Base-by-base conservation (phyloP, 2,329 filamentous ascomycete species). In the Ophiognomonia clavigignenti-juglandacearum region DNA sequence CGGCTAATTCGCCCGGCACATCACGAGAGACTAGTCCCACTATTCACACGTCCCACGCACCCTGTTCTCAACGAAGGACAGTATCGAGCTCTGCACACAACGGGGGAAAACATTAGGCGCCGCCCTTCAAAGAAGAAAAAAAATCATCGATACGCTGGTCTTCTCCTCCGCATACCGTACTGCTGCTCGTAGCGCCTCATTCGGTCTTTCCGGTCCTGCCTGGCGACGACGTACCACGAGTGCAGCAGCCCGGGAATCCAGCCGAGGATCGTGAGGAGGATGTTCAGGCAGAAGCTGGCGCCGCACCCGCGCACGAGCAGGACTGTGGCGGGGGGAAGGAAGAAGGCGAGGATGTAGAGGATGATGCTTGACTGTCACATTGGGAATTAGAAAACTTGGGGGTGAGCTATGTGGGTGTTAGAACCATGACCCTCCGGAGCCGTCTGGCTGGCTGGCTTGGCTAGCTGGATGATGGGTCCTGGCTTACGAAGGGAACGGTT, bases 171-270 rank as follows among this genome's bases (percentile, higher is more conserved):
- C 45, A 47, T 37, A 22, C 31, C 38, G n/a, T 47, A 42, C 2
- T 31, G 9, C 14, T 40, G 3, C 32, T 47, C 29, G 29, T 47
- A 47, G 16, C 31, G 20, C 22, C 38, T 31, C 45, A 24, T 41
- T 14, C 38, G 26, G 20, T 47, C 37, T 3, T 24, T 37, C 10
- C 45, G 32, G 24, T 47, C 45, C 18, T 47, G 38, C 31, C 45
- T 47, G 4, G 38, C 45, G 8, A 47, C 32, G 2, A 41, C 38
- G 23, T 36, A 47, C 45, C 45, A 47, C 11, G 45, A 27, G 27
- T 47, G 45, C 7, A 47, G 45, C 32, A 47, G 18, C 2, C 45
- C 45, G 9, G 45, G 45, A 22, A 47, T 16, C 45, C 45, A 47
- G 0, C 14, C 45, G 6, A 47, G 24, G 4, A 47, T n/a, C 7